Percentiles rank a stretch among this genome's conserved stretches.
phyloP scores from a whole-genome alignment of 352 stramenopile species.

The Pythium oligandrum region DNA sequence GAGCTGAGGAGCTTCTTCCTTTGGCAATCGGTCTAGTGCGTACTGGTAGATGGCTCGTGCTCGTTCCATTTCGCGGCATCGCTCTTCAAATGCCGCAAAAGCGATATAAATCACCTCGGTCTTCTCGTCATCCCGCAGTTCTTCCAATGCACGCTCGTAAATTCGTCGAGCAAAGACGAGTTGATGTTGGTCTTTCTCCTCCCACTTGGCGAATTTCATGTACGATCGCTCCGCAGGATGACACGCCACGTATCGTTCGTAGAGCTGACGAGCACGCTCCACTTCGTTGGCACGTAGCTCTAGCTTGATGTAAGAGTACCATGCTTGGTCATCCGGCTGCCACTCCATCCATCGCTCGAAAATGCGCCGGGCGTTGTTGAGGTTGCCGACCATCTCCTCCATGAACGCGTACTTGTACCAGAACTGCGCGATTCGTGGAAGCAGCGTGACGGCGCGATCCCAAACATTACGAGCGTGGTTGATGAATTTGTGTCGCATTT shows the following conservation, averaged over 20 bases:
- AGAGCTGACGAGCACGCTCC: constrained; percentile 85
- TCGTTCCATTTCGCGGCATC: constrained; percentile 91
- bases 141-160: constrained; percentile 94
- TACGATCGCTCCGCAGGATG: constrained; percentile 91
- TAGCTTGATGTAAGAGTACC: constrained; percentile 98
- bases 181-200: constrained; percentile 93
- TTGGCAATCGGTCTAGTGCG: constrained; percentile 71
- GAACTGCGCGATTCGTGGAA: constrained; percentile 96
- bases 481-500: constrained; percentile 99
- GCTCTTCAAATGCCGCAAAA: constrained; percentile 98
- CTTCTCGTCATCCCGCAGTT: constrained; percentile 82
- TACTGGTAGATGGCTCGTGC: constrained; percentile 89
- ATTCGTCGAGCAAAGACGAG: constrained; percentile 89
- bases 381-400: constrained; percentile 98
- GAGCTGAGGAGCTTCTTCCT: constrained; percentile 89
- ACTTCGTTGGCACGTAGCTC: constrained; percentile 91
- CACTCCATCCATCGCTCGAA: constrained; percentile 98
- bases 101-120: constrained; percentile 87
- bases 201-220: constrained; percentile 98
- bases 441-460: constrained; percentile 91
- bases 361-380: constrained; percentile 90
- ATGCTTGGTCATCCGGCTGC: constrained; percentile 98
- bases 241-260: constrained; percentile 92
- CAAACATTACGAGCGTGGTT: constrained; percentile 98
- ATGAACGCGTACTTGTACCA: constrained; percentile 99